Conservation (phyloP, 83 land plant species). For the Diphasiastrum complanatum region DNA sequence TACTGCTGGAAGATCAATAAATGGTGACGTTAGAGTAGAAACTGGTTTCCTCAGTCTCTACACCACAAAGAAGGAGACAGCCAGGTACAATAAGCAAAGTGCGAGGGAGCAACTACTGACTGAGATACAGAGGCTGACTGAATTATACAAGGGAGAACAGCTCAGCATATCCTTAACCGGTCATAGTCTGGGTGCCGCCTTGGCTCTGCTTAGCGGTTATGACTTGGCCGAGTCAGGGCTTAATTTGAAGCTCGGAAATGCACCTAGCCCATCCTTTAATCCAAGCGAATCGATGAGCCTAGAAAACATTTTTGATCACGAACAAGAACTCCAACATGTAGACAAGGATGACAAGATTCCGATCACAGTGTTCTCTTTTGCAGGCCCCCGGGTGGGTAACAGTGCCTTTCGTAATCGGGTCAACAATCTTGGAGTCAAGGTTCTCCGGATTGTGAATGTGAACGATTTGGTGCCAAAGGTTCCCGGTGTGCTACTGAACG, state of each 20-base stretch:
- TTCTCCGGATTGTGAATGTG: constrained; percentile 10
- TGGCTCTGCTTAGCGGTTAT: constrained; percentile 20
- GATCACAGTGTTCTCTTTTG: constrained; percentile 22
- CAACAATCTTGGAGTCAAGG: constrained; percentile 13
- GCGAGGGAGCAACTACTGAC: constrained; percentile 15
- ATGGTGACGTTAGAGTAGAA: constrained; percentile 29
- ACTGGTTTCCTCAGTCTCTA: constrained; percentile 24
- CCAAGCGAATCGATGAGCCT: too few relatives aligned
- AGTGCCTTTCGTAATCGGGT: background rate
- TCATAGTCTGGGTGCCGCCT: constrained; percentile 23
- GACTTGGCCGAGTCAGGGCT: constrained; percentile 23
- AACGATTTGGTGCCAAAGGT: constrained; percentile 23
- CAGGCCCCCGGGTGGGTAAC: constrained; percentile 27
- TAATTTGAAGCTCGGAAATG: constrained; percentile 3
- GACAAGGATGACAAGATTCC: constrained; percentile 7
- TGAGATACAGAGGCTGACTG: constrained; percentile 14
- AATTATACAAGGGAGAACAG: constrained; percentile 7
- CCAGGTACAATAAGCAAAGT: constrained; percentile 14
- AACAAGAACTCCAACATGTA: background rate
- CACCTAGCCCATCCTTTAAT: too few relatives aligned
- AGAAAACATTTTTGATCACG: too few relatives aligned
- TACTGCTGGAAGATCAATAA: too few relatives aligned
- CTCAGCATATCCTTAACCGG: constrained; percentile 24
- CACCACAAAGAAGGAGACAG: constrained; percentile 10
- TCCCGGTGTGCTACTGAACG: constrained; percentile 20